Evolutionary conservation across 805 yeast species (phyloP).

Genomic region (Phaffomyces antillensis): DNA sequence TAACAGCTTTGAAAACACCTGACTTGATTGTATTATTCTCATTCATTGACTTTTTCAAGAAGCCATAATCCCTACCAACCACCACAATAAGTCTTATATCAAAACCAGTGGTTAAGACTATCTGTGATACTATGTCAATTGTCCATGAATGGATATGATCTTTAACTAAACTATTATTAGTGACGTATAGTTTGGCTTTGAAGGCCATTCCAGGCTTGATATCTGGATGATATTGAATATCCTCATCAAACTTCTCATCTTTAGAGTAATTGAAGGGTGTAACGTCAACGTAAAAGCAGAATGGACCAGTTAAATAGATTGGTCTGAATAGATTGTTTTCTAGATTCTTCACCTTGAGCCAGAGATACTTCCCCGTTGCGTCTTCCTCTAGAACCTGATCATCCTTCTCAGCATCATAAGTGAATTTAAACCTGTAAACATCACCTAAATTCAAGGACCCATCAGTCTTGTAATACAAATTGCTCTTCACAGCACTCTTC

Average conservation of each 20-base stretch:
- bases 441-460: constrained; percentile 17
- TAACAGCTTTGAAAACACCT: constrained; percentile 22
- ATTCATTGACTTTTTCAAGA: constrained; percentile 10
- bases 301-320: constrained; percentile 86
- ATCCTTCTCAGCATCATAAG: background rate
- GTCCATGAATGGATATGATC: constrained; percentile 54
- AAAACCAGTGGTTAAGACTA: constrained; percentile 63
- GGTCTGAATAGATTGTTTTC: constrained; percentile 74
- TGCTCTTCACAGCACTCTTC: background rate
- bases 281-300: constrained; percentile 75
- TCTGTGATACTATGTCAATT: constrained; percentile 75
- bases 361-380: constrained; percentile 21
- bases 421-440: constrained; percentile 12
- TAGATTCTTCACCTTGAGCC: constrained; percentile 56
- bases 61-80: constrained; percentile 39
- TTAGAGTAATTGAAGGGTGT: constrained; percentile 58
- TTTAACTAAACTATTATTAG: constrained; percentile 32
- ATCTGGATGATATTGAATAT: constrained; percentile 40
- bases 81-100: constrained; percentile 60
- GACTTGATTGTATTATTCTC: background rate
- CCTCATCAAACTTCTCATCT: constrained; percentile 33
- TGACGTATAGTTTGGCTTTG: constrained; percentile 45
- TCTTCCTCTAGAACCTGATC: constrained; percentile 3
- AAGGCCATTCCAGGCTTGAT: constrained; percentile 69
- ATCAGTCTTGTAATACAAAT: constrained; percentile 9